phyloP scores from a whole-genome alignment of 2,329 filamentous ascomycete genomes.

The Colletotrichum sojae region DNA sequence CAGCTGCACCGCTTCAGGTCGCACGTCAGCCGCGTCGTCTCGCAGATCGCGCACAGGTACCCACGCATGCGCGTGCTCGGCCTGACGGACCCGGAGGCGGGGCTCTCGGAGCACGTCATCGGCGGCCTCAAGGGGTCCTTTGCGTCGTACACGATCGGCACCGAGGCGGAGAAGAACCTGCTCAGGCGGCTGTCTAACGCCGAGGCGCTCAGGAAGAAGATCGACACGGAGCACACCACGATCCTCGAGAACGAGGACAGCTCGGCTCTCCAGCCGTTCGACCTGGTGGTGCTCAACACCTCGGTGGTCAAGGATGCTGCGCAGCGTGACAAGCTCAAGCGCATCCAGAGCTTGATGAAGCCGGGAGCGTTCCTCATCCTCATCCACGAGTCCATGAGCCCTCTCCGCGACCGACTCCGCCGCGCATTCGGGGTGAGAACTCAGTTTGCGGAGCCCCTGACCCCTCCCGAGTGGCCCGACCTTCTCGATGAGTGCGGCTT shows the following conservation, averaged over 20 bases:
- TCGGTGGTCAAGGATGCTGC: slow-evolving; percentile 50
- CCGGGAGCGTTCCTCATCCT: slow-evolving; percentile 49
- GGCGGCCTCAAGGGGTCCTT: slow-evolving; percentile 59
- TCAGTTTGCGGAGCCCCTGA: slow-evolving; percentile 25
- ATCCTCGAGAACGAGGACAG: slow-evolving; percentile 52
- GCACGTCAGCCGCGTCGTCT: slow-evolving; percentile 34
- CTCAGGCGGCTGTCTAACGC: slow-evolving; percentile 40
- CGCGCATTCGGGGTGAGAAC: slow-evolving; percentile 23
- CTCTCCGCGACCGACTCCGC: slow-evolving; percentile 43
- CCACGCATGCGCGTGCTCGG: slow-evolving; percentile 48
- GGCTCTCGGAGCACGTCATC: slow-evolving; percentile 52
- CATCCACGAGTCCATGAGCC: slow-evolving; percentile 45
- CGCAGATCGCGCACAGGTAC: slow-evolving; percentile 39
- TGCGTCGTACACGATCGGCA: slow-evolving; percentile 49
- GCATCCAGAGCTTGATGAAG: slow-evolving; percentile 47
- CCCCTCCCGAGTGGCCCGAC: slow-evolving; percentile 52
- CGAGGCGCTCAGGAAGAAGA: slow-evolving; percentile 44
- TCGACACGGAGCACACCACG: slow-evolving; percentile 42
- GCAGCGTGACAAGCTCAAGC: slow-evolving; percentile 44
- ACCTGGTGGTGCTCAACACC: slow-evolving; percentile 48
- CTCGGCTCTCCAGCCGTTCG: slow-evolving; percentile 45
- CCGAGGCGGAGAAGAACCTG: slow-evolving; percentile 46
- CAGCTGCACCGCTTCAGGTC: slow-evolving; percentile 50
- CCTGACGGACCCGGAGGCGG: slow-evolving; percentile 53
- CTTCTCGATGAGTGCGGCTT: slow-evolving; percentile 53